A percentile compares a stretch with the other conserved stretches of the same genome.
Evolutionary conservation across 208 protist genomes (phyloP).

Genomic region (Porcisia deanei): DNA sequence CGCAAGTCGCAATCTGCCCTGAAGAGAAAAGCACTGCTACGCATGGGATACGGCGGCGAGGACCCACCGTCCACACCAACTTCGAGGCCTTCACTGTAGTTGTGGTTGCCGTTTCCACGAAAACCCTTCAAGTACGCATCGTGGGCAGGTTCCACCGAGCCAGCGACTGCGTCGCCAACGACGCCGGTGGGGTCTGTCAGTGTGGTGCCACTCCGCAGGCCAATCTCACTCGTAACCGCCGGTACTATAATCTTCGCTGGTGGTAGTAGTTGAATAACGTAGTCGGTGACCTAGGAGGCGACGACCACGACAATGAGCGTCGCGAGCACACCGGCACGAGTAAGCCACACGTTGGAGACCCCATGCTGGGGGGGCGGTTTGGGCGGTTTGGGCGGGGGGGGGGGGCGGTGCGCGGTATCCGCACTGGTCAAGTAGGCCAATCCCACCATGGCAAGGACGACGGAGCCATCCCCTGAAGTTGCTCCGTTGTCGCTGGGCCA

Average conservation of each 20-base stretch:
- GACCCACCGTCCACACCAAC: neutral
- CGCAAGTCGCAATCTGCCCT: constrained; percentile 9
- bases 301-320: constrained; percentile 39
- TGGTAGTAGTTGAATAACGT: constrained; percentile 59
- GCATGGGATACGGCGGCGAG: constrained; percentile 5
- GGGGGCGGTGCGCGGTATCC: neutral
- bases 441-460: constrained; percentile 23
- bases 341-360: constrained; percentile 25
- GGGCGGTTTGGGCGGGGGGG: neutral
- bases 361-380: neutral
- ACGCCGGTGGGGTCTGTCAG: constrained; percentile 5
- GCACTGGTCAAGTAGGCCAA: constrained; percentile 17
- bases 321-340: constrained; percentile 45
- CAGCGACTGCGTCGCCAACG: neutral
- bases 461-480: neutral
- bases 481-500: constrained; percentile 1
- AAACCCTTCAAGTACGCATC: neutral
- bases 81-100: neutral
- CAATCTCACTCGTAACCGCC: constrained; percentile 6
- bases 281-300: constrained; percentile 50
- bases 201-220: constrained; percentile 13
- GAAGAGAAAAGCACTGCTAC: neutral
- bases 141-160: neutral
- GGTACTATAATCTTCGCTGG: constrained; percentile 43
- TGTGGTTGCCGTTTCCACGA: constrained; percentile 2